Conservation (phyloP, 1,284 basidiomycete species). For the Fomitopsis schrenkii region DNA sequence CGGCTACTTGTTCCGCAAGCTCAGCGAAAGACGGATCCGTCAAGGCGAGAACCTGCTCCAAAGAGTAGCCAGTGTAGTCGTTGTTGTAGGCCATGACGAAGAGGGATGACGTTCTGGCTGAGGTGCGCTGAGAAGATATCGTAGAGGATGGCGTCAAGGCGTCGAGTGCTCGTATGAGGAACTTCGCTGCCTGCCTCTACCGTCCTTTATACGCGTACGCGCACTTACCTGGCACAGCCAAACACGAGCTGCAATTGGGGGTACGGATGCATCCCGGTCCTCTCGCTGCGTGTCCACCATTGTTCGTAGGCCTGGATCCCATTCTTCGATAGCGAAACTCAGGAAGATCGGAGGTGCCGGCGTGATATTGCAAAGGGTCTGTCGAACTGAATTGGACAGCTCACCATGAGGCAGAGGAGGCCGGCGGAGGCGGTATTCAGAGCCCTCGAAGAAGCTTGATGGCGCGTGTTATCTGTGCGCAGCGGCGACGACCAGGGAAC, state of each 20-base stretch:
- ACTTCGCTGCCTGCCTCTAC: not conserved
- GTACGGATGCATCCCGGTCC: not conserved
- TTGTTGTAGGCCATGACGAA: not conserved
- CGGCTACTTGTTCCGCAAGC: too few species aligned
- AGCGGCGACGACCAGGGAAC: not conserved
- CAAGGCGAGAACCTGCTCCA: too few species aligned
- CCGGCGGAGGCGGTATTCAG: not conserved
- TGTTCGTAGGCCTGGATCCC: not conserved
- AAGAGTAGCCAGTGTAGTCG: too few species aligned
- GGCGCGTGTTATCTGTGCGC: not conserved
- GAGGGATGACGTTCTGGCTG: not conserved
- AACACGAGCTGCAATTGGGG: not conserved
- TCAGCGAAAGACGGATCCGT: too few species aligned
- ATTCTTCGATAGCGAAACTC: not conserved
- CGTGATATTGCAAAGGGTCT: not conserved
- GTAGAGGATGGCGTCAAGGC: too few species aligned
- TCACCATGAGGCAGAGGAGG: not conserved
- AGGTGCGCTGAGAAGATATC: too few species aligned
- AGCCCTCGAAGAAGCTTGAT: not conserved
- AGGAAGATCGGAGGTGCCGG: not conserved
- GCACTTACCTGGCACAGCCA: not conserved
- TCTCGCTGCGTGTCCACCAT: not conserved
- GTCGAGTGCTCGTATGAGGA: not conserved
- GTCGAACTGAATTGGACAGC: not conserved
- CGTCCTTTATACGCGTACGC: not conserved